Conservation (phyloP, 257 asterid genomes). For the Datura wrightii region DNA sequence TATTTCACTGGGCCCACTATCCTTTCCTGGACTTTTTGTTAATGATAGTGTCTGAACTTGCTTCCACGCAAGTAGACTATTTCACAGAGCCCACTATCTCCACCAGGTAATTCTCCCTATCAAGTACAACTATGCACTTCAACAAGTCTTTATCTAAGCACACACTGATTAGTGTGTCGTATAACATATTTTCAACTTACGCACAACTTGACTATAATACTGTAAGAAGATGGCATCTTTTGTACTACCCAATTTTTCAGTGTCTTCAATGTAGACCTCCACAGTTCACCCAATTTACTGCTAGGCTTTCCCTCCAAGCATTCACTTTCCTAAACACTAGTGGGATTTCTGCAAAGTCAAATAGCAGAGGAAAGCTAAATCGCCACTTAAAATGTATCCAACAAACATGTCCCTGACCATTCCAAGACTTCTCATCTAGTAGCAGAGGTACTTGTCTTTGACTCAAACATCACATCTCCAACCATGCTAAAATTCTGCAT, state of each 20-base stretch:
- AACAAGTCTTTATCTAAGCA: neutral
- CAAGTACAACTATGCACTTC: neutral
- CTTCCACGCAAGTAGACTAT: neutral
- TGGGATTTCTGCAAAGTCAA: neutral
- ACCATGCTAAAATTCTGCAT: neutral
- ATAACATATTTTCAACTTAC: neutral
- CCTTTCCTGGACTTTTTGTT: neutral
- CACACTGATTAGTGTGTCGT: neutral
- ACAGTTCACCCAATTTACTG: neutral
- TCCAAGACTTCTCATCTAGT: neutral
- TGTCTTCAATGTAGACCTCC: constrained; percentile 9
- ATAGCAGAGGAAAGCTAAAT: neutral
- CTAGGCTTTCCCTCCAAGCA: neutral
- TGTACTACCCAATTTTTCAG: neutral
- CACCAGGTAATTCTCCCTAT: neutral
- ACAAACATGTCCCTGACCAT: neutral
- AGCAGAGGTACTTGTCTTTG: neutral
- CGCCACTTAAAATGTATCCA: constrained; percentile 16
- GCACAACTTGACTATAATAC: neutral
- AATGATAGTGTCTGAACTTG: neutral
- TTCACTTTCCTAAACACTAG: neutral
- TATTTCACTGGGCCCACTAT: too few species aligned
- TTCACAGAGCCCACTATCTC: neutral
- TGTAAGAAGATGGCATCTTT: neutral
- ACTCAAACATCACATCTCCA: neutral